These are phyloP conservation scores for Xylaria polymorpha DNA, from an alignment of 2,329 filamentous ascomycete species.

Conservation along the genomic window DNA sequence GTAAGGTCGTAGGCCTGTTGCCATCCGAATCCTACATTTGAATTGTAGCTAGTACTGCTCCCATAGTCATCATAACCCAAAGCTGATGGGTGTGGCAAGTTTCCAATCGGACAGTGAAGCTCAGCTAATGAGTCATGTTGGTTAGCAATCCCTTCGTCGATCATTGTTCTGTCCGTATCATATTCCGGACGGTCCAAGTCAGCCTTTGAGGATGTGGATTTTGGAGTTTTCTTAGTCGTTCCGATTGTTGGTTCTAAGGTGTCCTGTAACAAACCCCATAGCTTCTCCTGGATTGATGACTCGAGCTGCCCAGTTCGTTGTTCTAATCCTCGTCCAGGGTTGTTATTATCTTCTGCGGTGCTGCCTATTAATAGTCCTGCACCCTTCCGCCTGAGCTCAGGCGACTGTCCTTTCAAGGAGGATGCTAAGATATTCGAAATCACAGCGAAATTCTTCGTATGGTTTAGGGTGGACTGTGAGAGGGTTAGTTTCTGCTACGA, in stretches of 20 bases:
- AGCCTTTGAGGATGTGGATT: neutral
- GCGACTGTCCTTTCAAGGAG: constrained; percentile 39
- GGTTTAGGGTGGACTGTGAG: constrained; percentile 38
- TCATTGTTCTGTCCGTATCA: neutral
- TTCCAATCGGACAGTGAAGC: neutral
- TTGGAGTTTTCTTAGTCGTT: constrained; percentile 3
- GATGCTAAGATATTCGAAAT: constrained; percentile 45
- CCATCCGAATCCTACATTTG: neutral
- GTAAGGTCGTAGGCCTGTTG: neutral
- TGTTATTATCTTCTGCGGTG: neutral
- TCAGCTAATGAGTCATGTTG: constrained; percentile 2
- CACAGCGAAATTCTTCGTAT: constrained; percentile 41
- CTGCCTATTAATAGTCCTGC: constrained; percentile 28
- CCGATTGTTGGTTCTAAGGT: constrained; percentile 40
- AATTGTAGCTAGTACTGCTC: neutral
- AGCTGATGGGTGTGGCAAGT: neutral
- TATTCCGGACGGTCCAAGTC: neutral
- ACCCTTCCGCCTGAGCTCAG: constrained; percentile 41
- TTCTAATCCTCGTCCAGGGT: neutral
- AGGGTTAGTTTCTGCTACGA: constrained; percentile 13
- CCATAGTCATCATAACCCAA: neutral
- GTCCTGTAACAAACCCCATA: constrained; percentile 45
- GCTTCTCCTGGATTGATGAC: constrained; percentile 35
- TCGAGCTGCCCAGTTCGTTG: constrained; percentile 15
- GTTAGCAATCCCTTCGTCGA: constrained; percentile 11